Percentiles rank a stretch among this genome's conserved stretches.
These are phyloP conservation scores for Alternaria triticina DNA, from an alignment of 2,329 filamentous ascomycete species.

Conservation along the genomic window DNA sequence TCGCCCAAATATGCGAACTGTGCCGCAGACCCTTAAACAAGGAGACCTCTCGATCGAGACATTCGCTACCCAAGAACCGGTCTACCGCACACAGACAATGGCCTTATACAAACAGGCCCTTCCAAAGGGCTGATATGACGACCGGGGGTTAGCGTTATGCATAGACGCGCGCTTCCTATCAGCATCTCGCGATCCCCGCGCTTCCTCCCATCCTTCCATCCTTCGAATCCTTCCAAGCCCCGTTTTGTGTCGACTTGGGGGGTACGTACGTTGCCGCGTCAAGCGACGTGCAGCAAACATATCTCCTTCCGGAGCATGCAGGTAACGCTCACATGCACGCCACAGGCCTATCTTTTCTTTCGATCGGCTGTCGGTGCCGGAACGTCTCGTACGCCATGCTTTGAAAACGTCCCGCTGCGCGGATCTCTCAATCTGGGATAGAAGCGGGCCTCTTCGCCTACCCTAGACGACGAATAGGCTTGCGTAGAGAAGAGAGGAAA, in stretches of 20 bases:
- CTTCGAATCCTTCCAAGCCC: neutral
- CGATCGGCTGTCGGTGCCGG: neutral
- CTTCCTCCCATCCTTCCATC: neutral
- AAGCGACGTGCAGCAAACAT: neutral
- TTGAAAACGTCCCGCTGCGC: neutral
- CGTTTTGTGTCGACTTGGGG: neutral
- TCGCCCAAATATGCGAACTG: constrained; percentile 1
- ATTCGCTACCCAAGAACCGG: neutral
- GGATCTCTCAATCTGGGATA: neutral
- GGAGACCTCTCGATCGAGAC: neutral
- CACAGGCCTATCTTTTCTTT: neutral
- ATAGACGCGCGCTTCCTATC: neutral
- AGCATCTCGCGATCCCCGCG: neutral
- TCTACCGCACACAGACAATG: neutral
- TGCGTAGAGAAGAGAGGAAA: too few species aligned
- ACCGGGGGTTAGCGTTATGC: neutral
- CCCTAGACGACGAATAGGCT: neutral
- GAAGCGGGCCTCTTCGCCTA: neutral
- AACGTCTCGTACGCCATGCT: neutral
- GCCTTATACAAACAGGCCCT: neutral
- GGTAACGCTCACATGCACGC: neutral
- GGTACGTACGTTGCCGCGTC: neutral
- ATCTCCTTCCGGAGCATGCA: neutral
- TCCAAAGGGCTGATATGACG: neutral
- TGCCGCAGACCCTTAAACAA: constrained; percentile 5